A percentile compares a stretch with the other conserved stretches of the same genome.
Conservation (phyloP, 2,329 filamentous ascomycete genomes). For the Daldinia sp. region DNA sequence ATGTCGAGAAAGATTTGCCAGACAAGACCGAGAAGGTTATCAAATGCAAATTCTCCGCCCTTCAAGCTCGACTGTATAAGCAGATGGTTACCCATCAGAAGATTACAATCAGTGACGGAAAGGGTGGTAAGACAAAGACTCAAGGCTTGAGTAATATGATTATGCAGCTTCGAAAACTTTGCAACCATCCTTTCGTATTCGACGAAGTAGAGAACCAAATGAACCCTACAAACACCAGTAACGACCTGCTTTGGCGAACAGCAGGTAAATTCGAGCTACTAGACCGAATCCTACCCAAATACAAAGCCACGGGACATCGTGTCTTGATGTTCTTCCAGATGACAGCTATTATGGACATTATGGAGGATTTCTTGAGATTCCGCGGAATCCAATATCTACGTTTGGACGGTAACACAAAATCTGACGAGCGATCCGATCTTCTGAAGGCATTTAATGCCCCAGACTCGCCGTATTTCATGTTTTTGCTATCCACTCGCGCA, state of each 20-base stretch:
- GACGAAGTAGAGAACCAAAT: conserved; percentile 98
- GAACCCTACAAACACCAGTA: conserved; percentile 89
- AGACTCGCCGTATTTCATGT: conserved; percentile 94
- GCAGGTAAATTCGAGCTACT: conserved; percentile 97
- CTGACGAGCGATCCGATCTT: conserved; percentile 94
- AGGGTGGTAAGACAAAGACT: conserved; percentile 93
- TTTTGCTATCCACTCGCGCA: conserved; percentile 96
- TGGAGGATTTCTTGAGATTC: conserved; percentile 96
- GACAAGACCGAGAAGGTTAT: conserved; percentile 99
- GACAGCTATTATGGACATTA: conserved; percentile 99
- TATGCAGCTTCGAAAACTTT: conserved; percentile 98
- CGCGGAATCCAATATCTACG: conserved; percentile 88
- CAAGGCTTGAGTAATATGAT: conserved; percentile 99
- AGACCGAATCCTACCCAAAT: conserved; percentile 93
- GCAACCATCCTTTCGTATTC: conserved; percentile 99
- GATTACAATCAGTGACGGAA: conserved; percentile 92
- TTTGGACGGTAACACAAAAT: conserved; percentile 96
- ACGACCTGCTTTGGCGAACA: conserved; percentile 94
- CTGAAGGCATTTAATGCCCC: conserved; percentile 91
- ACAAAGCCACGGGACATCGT: conserved; percentile 89
- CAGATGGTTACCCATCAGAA: conserved; percentile 97
- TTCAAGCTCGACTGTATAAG: conserved; percentile 95
- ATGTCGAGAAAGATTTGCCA: conserved; percentile 97
- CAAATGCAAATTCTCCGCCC: conserved; percentile 97
- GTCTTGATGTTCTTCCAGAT: conserved; percentile 99